A percentile compares a stretch with the other conserved stretches of the same genome.
These are phyloP conservation scores for Corynascus novoguineensis DNA, from an alignment of 495 filamentous ascomycete genomes.

Conservation along the genomic window DNA sequence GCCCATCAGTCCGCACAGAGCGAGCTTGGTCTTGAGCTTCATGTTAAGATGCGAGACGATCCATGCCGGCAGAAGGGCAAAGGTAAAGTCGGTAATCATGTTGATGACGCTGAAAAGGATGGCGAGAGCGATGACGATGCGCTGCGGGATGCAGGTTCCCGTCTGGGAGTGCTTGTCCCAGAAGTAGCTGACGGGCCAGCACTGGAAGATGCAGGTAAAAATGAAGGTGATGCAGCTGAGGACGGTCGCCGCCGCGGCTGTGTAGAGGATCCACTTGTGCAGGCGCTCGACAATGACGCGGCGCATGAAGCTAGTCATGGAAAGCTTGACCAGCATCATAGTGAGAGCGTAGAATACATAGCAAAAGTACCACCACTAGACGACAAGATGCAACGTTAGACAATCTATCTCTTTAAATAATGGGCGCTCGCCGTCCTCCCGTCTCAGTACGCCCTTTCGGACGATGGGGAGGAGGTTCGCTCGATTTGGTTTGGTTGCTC, in stretches of 20 bases:
- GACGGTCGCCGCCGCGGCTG: slow-evolving; percentile 22
- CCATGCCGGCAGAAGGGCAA: slow-evolving; percentile 32
- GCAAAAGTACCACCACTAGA: slow-evolving; percentile 26
- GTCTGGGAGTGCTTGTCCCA: slow-evolving; percentile 27
- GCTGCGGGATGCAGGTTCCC: slow-evolving; percentile 26
- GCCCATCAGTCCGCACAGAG: slow-evolving; percentile 20
- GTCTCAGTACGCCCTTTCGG: no score
- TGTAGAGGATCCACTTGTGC: slow-evolving; percentile 37
- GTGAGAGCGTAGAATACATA: slow-evolving; percentile 19
- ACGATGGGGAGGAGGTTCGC: no score
- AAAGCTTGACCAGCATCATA: slow-evolving; percentile 36
- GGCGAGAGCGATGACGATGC: slow-evolving; percentile 19
- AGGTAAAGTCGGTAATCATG: slow-evolving; percentile 30
- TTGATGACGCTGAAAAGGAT: slow-evolving; percentile 27
- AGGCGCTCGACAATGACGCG: slow-evolving; percentile 34
- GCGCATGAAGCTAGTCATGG: slow-evolving; percentile 42
- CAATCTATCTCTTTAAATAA: no score
- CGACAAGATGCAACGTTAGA: background rate
- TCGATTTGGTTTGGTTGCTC: background rate
- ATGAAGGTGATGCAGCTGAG: slow-evolving; percentile 35
- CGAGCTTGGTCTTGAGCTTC: slow-evolving; percentile 19
- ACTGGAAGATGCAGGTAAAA: slow-evolving; percentile 43
- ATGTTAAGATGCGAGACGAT: slow-evolving; percentile 33
- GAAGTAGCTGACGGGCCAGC: slow-evolving; percentile 34
- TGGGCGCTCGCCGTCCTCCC: no score